Conservation (phyloP, 495 filamentous ascomycete species). For the Podospora didyma region DNA sequence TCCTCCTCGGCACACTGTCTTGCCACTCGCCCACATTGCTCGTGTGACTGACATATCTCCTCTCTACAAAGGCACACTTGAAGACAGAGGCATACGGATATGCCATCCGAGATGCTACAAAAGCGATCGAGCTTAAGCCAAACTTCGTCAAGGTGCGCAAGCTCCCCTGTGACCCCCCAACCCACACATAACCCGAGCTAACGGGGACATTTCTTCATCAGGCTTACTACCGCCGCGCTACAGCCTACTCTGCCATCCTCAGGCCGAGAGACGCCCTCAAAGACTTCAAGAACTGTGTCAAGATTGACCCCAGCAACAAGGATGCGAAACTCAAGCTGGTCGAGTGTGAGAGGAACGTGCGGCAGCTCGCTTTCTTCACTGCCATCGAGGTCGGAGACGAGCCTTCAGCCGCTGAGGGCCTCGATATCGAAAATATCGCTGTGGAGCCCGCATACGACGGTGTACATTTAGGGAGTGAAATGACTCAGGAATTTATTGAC, state of each 20-base stretch:
- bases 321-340: constrained; percentile 85
- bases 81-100: constrained; percentile 94
- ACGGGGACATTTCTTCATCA: constrained; percentile 27
- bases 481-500: constrained; percentile 94
- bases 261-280: constrained; percentile 80
- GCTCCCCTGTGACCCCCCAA: neutral
- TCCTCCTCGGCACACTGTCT: constrained; percentile 1
- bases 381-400: constrained; percentile 93
- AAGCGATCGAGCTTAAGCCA: constrained; percentile 88
- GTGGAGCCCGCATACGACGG: constrained; percentile 87
- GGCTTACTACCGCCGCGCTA: constrained; percentile 93
- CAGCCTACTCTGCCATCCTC: constrained; percentile 85
- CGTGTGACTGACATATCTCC: constrained; percentile 42
- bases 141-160: constrained; percentile 73
- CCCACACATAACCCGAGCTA: neutral
- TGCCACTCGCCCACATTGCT: constrained; percentile 21
- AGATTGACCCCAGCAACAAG: constrained; percentile 79
- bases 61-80: constrained; percentile 67
- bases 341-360: constrained; percentile 90
- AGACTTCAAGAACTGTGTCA: constrained; percentile 89
- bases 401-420: constrained; percentile 81
- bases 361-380: constrained; percentile 82
- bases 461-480: constrained; percentile 68
- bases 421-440: constrained; percentile 80
- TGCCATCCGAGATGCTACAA: constrained; percentile 88